Evolutionary conservation across 2,329 filamentous ascomycete genomes (phyloP).

Genomic region (Talaromyces sp.): DNA sequence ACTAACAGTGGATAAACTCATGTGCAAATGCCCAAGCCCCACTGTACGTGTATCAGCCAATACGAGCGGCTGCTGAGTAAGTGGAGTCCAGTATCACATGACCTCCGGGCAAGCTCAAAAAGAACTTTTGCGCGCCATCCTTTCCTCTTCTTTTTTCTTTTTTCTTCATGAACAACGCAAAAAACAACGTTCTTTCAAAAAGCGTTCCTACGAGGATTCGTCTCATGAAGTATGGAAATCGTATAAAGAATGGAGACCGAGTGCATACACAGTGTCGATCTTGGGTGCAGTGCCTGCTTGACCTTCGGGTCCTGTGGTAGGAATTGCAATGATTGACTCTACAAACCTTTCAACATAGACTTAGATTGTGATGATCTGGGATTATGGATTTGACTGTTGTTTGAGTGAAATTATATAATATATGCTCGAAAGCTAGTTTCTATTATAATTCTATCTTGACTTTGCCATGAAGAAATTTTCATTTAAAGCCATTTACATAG

Average conservation of each 20-base stretch:
- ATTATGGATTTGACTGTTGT: background rate
- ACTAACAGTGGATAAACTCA: background rate
- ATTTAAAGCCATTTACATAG: background rate
- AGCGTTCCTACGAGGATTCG: slow-evolving; percentile 59
- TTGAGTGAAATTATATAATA: slow-evolving; percentile 1
- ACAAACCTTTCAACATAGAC: slow-evolving; percentile 38
- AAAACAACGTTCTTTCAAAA: slow-evolving; percentile 56
- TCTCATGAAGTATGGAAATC: slow-evolving; percentile 62
- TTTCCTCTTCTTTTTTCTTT: slow-evolving; percentile 36
- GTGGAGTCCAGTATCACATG: slow-evolving; percentile 17
- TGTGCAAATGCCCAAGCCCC: background rate
- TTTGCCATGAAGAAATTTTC: background rate
- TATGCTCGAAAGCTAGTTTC: background rate
- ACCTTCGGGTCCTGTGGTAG: slow-evolving; percentile 48
- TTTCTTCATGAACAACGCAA: slow-evolving; percentile 61
- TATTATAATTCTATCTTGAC: slow-evolving; percentile 5
- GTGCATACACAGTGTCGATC: slow-evolving; percentile 50
- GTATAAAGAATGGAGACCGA: slow-evolving; percentile 60
- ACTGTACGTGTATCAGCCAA: background rate
- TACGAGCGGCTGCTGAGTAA: background rate
- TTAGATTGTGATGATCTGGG: background rate
- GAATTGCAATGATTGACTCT: slow-evolving; percentile 63
- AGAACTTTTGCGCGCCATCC: slow-evolving; percentile 15
- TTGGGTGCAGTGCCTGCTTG: slow-evolving; percentile 61
- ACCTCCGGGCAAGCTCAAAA: slow-evolving; percentile 13